Conservation (phyloP, 768 basidiomycete genomes). For the Boletales sp. region DNA sequence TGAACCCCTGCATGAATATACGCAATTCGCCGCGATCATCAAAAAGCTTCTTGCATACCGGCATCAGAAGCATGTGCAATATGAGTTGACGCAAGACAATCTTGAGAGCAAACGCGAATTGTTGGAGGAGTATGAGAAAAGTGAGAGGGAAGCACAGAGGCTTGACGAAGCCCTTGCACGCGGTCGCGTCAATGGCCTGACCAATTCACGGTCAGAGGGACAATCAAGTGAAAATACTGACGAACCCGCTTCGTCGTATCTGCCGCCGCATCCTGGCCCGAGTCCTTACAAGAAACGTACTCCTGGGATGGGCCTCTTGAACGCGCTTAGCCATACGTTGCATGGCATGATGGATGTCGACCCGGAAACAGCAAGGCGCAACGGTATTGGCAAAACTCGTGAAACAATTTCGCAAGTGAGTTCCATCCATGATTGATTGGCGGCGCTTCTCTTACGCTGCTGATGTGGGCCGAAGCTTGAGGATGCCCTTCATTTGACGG, state of each 20-base stretch:
- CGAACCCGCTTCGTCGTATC: slow-evolving; percentile 45
- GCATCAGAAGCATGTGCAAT: slow-evolving; percentile 97
- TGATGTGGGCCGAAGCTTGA: slow-evolving; percentile 63
- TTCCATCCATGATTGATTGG: slow-evolving; percentile 8
- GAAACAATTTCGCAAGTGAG: slow-evolving; percentile 92
- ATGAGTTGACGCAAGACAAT: slow-evolving; percentile 92
- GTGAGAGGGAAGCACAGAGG: slow-evolving; percentile 84
- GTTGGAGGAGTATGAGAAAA: slow-evolving; percentile 88
- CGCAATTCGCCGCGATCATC: slow-evolving; percentile 93
- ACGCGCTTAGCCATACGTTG: slow-evolving; percentile 89
- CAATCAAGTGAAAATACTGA: slow-evolving; percentile 35
- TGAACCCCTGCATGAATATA: slow-evolving; percentile 93
- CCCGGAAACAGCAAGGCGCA: slow-evolving; percentile 92
- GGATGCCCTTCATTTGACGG: slow-evolving; percentile 88
- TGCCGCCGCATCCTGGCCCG: slow-evolving; percentile 80
- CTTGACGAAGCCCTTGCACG: slow-evolving; percentile 83
- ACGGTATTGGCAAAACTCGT: slow-evolving; percentile 89
- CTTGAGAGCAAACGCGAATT: slow-evolving; percentile 81
- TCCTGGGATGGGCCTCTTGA: slow-evolving; percentile 83
- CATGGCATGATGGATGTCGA: slow-evolving; percentile 99
- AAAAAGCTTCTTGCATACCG: slow-evolving; percentile 92
- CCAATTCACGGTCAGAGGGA: slow-evolving; percentile 24
- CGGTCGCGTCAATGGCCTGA: slow-evolving; percentile 38
- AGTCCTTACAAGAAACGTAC: slow-evolving; percentile 59
- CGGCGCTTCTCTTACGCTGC: slow-evolving; percentile 12